Percentiles rank a stretch among this genome's conserved stretches.
phyloP scores from a whole-genome alignment of 352 stramenopile genomes.

The Phytopythium sindhum region DNA sequence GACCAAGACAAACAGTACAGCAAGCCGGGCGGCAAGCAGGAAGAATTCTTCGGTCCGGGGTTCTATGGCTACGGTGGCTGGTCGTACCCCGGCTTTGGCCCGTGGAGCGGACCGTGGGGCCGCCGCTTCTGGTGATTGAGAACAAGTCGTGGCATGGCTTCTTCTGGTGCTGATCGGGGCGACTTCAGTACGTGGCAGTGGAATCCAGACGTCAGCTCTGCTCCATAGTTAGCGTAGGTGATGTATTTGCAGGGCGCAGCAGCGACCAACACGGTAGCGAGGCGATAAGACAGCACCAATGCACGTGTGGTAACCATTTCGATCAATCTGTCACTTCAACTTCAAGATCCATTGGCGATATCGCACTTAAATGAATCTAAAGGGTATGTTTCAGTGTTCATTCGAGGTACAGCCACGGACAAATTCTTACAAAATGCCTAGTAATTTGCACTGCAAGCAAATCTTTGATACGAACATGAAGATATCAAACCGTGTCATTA shows the following conservation, averaged over 20 bases:
- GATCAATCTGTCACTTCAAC: no score
- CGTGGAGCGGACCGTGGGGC: neutral
- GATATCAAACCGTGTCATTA: neutral
- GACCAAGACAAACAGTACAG: neutral
- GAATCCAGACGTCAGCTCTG: neutral
- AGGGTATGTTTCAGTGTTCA: neutral
- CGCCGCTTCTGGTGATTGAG: neutral
- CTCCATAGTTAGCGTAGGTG: no score
- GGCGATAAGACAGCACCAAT: no score
- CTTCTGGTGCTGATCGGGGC: no score
- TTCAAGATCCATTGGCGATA: no score
- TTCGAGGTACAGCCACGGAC: neutral
- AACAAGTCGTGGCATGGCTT: neutral
- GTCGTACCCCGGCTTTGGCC: neutral
- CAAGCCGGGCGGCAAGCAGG: neutral
- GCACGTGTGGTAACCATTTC: no score
- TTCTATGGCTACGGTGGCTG: neutral
- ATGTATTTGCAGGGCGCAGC: no score
- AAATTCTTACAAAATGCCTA: no score
- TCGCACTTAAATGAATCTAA: neutral
- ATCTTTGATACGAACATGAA: neutral
- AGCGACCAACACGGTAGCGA: no score
- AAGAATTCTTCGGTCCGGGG: neutral
- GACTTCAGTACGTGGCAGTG: neutral
- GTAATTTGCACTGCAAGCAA: no score